Conservation (phyloP, 495 filamentous ascomycete genomes). For the Mycothermus thermophilus region DNA sequence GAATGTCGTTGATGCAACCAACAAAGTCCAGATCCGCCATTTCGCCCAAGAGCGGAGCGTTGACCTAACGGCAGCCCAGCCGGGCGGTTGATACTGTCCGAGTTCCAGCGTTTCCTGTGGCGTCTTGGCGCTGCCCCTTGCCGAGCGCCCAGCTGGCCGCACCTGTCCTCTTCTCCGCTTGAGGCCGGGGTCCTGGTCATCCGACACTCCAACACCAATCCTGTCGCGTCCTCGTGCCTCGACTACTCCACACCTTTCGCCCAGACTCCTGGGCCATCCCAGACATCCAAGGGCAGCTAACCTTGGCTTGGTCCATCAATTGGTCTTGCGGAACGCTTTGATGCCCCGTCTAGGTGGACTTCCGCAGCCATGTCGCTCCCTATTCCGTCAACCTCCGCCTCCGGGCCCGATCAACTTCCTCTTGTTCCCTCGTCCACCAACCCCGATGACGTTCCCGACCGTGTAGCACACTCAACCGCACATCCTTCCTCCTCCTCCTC, state of each 20-base stretch:
- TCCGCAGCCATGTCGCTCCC: constrained; percentile 7
- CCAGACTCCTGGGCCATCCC: too few relatives aligned
- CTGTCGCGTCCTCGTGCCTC: constrained; percentile 4
- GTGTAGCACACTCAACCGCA: background rate
- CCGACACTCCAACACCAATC: constrained; percentile 6
- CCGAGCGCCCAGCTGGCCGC: background rate
- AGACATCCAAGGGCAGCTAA: too few relatives aligned
- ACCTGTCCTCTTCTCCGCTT: background rate
- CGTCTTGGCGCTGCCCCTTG: constrained; percentile 1
- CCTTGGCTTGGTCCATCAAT: too few relatives aligned
- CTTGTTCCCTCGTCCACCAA: background rate
- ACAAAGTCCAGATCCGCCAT: too few relatives aligned
- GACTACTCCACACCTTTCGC: constrained; percentile 7
- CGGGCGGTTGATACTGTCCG: too few relatives aligned
- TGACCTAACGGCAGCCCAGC: too few relatives aligned
- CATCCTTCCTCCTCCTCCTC: background rate
- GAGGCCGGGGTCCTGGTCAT: constrained; percentile 1
- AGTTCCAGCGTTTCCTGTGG: background rate
- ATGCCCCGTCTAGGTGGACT: constrained; percentile 2
- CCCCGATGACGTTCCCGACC: background rate
- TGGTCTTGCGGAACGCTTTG: too few relatives aligned
- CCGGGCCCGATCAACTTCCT: background rate
- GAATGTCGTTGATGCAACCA: too few relatives aligned
- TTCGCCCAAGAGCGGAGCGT: background rate
- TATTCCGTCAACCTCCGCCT: constrained; percentile 1